Conservation (phyloP, 164 flowering plant genomes). For the Vitis rupestris region DNA sequence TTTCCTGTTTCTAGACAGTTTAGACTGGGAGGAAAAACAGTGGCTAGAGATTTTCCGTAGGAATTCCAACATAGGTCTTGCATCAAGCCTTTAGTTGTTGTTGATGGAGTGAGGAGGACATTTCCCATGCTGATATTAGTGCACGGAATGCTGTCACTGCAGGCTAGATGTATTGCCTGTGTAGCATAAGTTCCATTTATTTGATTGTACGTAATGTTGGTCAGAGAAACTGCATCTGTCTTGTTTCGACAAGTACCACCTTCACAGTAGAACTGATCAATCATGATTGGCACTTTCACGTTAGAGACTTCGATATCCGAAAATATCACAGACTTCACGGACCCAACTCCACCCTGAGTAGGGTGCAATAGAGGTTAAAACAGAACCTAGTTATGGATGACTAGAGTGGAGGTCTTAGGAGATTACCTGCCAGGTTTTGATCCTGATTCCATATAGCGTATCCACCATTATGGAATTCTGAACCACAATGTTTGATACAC, state of each 20-base stretch:
- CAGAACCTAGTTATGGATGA: too few relatives aligned
- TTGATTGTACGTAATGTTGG: neutral
- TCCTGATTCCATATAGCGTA: constrained; percentile 38
- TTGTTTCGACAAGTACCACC: neutral
- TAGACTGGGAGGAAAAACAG: neutral
- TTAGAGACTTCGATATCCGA: neutral
- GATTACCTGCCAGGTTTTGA: constrained; percentile 53
- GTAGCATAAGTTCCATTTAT: constrained; percentile 3
- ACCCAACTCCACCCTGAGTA: constrained; percentile 4
- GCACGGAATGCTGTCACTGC: constrained; percentile 7
- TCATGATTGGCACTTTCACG: constrained; percentile 1
- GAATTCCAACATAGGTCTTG: neutral
- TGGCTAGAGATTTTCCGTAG: neutral
- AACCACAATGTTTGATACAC: constrained; percentile 38
- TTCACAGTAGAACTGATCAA: constrained; percentile 8
- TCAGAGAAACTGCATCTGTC: neutral
- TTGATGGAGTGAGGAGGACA: neutral
- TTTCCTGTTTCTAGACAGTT: neutral
- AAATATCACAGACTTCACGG: neutral
- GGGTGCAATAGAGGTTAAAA: too few relatives aligned
- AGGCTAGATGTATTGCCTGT: neutral
- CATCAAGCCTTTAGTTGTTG: neutral
- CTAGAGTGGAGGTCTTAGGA: too few relatives aligned
- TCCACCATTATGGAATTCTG: constrained; percentile 22
- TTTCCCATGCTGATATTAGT: neutral